Conservation (phyloP, 257 asterid genomes). For the Solanum etuberosum region DNA sequence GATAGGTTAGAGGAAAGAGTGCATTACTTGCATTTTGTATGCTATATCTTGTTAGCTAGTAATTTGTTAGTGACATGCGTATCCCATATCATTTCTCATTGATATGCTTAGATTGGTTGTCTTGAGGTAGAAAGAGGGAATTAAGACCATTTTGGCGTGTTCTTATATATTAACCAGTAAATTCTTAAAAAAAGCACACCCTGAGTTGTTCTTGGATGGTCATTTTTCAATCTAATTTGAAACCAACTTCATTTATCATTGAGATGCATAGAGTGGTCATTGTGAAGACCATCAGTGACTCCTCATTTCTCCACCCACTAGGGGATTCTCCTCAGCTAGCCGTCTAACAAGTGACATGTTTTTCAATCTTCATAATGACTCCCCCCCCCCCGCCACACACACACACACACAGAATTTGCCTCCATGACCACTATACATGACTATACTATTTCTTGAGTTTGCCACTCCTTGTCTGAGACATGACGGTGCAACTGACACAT, state of each 20-base stretch:
- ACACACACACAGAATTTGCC: not conserved
- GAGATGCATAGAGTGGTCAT: not conserved
- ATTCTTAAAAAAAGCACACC: not conserved
- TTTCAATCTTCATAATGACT: not conserved
- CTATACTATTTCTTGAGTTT: not conserved
- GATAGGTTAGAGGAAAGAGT: not conserved
- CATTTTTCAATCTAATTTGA: not conserved
- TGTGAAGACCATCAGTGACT: not conserved
- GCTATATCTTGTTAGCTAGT: not conserved
- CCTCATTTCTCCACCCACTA: not conserved
- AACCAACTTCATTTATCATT: not conserved
- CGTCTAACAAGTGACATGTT: not conserved
- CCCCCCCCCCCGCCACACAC: not conserved
- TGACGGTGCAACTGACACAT: not conserved
- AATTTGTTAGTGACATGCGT: not conserved
- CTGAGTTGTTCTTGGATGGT: not conserved
- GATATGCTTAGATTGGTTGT: not conserved
- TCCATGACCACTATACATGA: not conserved
- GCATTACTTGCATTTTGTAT: not conserved
- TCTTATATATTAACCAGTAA: not conserved
- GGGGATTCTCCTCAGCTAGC: not conserved
- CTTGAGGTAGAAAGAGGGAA: not conserved
- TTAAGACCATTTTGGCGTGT: not conserved
- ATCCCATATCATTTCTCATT: not conserved
- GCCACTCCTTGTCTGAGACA: not conserved